Percentiles rank a stretch among this genome's conserved stretches.
Conservation (phyloP, 2,329 filamentous ascomycete species). For the Neopestalotiopsis sp. region DNA sequence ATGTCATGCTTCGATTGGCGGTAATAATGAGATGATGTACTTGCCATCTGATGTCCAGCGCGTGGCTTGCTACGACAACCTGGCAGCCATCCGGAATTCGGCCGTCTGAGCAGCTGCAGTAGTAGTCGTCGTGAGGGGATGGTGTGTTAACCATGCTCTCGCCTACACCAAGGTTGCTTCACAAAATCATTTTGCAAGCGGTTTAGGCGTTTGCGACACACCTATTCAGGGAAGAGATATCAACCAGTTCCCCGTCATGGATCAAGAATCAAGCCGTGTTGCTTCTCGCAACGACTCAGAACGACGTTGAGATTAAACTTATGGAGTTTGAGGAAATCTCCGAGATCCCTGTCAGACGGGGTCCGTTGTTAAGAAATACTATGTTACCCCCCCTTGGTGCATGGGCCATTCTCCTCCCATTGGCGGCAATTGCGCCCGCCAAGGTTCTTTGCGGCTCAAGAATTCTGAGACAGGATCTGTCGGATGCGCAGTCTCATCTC, state of each 20-base stretch:
- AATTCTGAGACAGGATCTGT: slow-evolving; percentile 33
- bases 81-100: slow-evolving; percentile 13
- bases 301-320: slow-evolving; percentile 18
- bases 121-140: neutral
- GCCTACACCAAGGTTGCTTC: neutral
- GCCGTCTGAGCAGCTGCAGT: slow-evolving; percentile 11
- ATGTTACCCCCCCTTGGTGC: neutral
- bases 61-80: neutral
- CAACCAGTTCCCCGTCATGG: neutral
- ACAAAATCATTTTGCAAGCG: too few relatives aligned
- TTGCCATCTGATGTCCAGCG: slow-evolving; percentile 9
- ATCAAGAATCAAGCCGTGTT: neutral
- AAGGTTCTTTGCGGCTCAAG: slow-evolving; percentile 31
- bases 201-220: too few relatives aligned
- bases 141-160: neutral
- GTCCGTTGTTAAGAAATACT: neutral
- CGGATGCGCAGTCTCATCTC: slow-evolving; percentile 38
- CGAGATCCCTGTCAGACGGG: slow-evolving; percentile 7
- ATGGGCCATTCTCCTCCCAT: neutral
- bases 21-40: neutral
- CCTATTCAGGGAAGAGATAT: too few relatives aligned
- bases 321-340: slow-evolving; percentile 17
- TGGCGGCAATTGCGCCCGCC: slow-evolving; percentile 3
- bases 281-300: slow-evolving; percentile 6
- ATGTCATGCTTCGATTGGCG: neutral